Evolutionary conservation across 2,329 filamentous ascomycete genomes (phyloP), one percentile per base, ranked within the genome.

Genomic region (Ascochyta viciae-villosae): DNA sequence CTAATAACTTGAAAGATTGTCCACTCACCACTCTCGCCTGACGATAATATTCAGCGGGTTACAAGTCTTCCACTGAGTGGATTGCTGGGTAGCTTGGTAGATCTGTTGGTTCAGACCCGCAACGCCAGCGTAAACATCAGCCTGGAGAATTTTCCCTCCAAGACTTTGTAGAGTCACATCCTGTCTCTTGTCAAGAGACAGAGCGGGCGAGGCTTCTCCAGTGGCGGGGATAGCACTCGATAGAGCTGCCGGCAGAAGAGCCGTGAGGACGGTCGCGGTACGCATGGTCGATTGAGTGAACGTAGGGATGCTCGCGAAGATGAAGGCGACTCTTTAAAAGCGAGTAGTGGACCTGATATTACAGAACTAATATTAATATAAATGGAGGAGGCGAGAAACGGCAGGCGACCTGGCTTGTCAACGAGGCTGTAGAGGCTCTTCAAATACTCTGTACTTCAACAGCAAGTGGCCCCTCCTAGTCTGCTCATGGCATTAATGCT

Each of bases 21-120:
- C 24, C 50, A 78, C 80, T 38, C 48, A 78, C 80, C 80, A 82
- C 69, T 82, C 80, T 48, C 71, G 70, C 38, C 80, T 71, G 5
- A 79, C 64, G 15, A 67, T 65, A 10, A 74, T 74, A 54, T 77
- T 81, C 10, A 66, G 48, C 4, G 77, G 58, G 12, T 71, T 78
- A 55, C 77, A 80, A 26, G 62, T 70, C 34, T 64, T 63, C 57
- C 63, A 66, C 41, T 65, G 70, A 6, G 48, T 43, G 9, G 44
- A 23, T 50, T 68, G 51, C 33, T 63, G 55, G 6, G 54, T 66
- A 35, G 63, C 61, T 45, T 71, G 68, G 43, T 65, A 70, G n/a
- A 62, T 55, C 39, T 70, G 63, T 50, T 71, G 68, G 7, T 65
- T 68, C 34, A 67, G 54, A 33, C 54, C 63, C 26, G 68, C 68